phyloP scores from a whole-genome alignment of 192 early-diverging fungal genomes.

The Umbelopsis ramanniana region DNA sequence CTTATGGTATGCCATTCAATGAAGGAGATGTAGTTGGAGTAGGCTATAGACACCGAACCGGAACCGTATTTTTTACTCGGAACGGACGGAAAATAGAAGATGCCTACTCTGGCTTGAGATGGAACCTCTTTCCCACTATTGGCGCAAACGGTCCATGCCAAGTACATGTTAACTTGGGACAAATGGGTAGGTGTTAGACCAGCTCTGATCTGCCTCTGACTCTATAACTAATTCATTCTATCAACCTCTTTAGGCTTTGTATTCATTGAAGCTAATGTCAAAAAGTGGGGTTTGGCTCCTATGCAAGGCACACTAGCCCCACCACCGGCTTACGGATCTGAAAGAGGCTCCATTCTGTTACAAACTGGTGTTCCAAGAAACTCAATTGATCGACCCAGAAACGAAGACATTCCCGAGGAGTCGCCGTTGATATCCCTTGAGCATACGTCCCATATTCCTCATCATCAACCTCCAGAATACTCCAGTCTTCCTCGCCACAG shows the following conservation, averaged over 20 bases:
- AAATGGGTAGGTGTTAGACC: constrained; percentile 28
- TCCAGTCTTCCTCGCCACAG: constrained; percentile 9
- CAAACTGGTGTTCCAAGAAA: constrained; percentile 28
- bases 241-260: constrained; percentile 63
- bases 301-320: constrained; percentile 70
- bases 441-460: constrained; percentile 3
- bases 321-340: constrained; percentile 78
- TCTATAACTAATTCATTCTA: not conserved
- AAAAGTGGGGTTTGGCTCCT: constrained; percentile 82
- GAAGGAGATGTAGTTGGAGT: constrained; percentile 56
- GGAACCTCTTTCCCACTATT: constrained; percentile 48
- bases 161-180: constrained; percentile 49
- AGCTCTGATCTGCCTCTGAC: not conserved
- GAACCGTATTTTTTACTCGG: constrained; percentile 54
- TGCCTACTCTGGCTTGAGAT: constrained; percentile 39
- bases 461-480: constrained; percentile 3
- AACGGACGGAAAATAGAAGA: constrained; percentile 50
- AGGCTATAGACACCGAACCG: constrained; percentile 55
- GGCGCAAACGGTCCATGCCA: constrained; percentile 51
- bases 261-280: constrained; percentile 85
- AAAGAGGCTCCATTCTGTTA: constrained; percentile 71
- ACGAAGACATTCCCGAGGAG: constrained; percentile 1
- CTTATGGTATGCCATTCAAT: constrained; percentile 41
- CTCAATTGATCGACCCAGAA: not conserved
- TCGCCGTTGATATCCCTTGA: constrained; percentile 9